A percentile compares a stretch with the other conserved stretches of the same genome.
phyloP scores from a whole-genome alignment of 1,139 yeast species.

The Saccharomycopsis hybrid region DNA sequence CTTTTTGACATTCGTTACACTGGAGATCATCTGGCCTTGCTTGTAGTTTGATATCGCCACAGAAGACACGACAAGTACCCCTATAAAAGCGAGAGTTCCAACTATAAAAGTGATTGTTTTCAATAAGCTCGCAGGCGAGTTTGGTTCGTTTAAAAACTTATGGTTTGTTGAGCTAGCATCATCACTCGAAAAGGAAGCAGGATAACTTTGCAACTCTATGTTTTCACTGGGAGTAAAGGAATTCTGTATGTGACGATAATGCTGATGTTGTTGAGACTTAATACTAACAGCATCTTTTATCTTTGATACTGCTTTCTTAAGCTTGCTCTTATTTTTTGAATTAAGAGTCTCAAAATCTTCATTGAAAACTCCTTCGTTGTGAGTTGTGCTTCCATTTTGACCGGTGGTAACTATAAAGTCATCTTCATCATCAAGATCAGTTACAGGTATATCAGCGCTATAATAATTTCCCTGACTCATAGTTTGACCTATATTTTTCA shows the following conservation, averaged over 20 bases:
- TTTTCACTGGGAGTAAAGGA: too few relatives aligned
- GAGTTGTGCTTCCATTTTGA: background rate
- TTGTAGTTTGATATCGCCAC: slow-evolving; percentile 12
- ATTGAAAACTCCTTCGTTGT: background rate
- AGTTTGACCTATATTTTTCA: too few relatives aligned
- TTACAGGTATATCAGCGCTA: slow-evolving; percentile 49
- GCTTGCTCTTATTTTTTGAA: background rate
- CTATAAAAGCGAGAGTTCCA: slow-evolving; percentile 4
- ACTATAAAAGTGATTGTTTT: slow-evolving; percentile 1
- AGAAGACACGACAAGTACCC: slow-evolving; percentile 5
- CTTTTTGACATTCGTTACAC: slow-evolving; percentile 23
- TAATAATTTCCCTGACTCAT: background rate
- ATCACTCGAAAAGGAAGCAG: background rate
- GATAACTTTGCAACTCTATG: too few relatives aligned
- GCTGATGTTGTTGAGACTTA: too few relatives aligned
- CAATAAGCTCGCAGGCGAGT: background rate
- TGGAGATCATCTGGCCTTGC: slow-evolving; percentile 21
- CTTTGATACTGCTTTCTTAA: too few relatives aligned
- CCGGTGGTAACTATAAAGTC: slow-evolving; percentile 32
- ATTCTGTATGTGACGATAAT: too few relatives aligned
- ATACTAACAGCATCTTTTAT: too few relatives aligned
- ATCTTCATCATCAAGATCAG: slow-evolving; percentile 49
- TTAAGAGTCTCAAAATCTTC: slow-evolving; percentile 1
- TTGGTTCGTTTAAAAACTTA: slow-evolving; percentile 5
- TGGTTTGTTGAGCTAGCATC: background rate